Base-by-base conservation (phyloP, 2,329 filamentous ascomycete genomes). In the Calonectria multiphialidica region DNA sequence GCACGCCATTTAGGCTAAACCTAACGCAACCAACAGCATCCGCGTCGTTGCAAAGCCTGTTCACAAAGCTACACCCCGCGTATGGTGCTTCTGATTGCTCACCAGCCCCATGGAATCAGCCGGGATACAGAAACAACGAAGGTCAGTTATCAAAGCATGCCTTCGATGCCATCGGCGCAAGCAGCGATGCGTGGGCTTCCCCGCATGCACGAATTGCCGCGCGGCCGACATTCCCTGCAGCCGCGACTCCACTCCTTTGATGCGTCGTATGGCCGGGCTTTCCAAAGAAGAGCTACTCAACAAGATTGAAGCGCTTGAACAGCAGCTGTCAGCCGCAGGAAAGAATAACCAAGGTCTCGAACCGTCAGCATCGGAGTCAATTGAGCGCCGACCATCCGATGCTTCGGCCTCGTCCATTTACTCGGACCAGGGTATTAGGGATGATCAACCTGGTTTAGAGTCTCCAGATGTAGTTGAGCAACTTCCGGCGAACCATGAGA, bases 241-340 rank as follows among this genome's bases (percentile, higher is more conserved):
- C n/a, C 61, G 68, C 15, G 61, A 65, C 23, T 70, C 68, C 18
- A 70, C 68, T 4, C 68, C 68, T 18, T 21, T 30, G 23, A 57
- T 70, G 68, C 50, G 68, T 59, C 59, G 68, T 5, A 35, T 70
- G 40, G 68, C 68, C 6, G 68, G 68, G 16, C 33, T 70, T 1
- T 70, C 68, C n/a, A 70, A 70, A 13, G 68, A 70, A 30, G 68
- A 70, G 16, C 62, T 70, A 7, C 16, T 70, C 25, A 70, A 70
- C 28, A 65, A 45, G 47, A 59, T 70, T 59, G 59, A 70, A 21
- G 35, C 37, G 15, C 61, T 70, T 0, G 68, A 70, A 23, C 18
- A 30, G 8, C 49, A 61, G 10, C n/a, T 37, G 23, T 16, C 61
- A 18, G 15, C 50, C 18, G 6, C 25, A 8, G 40, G 23, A 5